These are phyloP conservation scores for Coemansia sp. DNA, from an alignment of 192 early-diverging fungal species.

Conservation along the genomic window DNA sequence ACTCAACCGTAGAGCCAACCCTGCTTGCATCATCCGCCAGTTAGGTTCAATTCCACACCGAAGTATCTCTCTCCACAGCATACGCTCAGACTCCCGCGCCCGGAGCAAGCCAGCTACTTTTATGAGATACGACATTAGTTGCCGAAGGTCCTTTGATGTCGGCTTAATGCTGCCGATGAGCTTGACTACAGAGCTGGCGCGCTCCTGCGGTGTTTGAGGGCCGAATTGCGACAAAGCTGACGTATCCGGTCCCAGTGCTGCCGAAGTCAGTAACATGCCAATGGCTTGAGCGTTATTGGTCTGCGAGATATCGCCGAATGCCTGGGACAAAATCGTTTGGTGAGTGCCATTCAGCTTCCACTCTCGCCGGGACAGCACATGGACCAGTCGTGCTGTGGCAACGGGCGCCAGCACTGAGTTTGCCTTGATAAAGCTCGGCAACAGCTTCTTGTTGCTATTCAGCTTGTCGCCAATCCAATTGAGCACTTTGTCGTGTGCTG, in stretches of 20 bases:
- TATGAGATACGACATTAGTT: slow-evolving; percentile 28
- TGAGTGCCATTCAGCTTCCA: slow-evolving; percentile 24
- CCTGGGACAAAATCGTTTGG: slow-evolving; percentile 20
- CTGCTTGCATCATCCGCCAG: slow-evolving; percentile 14
- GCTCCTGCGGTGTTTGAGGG: slow-evolving; percentile 18
- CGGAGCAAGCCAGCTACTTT: slow-evolving; percentile 20
- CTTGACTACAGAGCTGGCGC: slow-evolving; percentile 12
- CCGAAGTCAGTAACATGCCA: slow-evolving; percentile 22
- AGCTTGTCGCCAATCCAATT: slow-evolving; percentile 18
- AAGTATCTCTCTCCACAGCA: slow-evolving; percentile 40
- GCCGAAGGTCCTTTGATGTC: not conserved
- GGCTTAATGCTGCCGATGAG: slow-evolving; percentile 6
- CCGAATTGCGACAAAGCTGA: slow-evolving; percentile 22
- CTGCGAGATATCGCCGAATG: slow-evolving; percentile 6
- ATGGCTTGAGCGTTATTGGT: slow-evolving; percentile 17
- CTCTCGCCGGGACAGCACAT: slow-evolving; percentile 24
- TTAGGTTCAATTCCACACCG: slow-evolving; percentile 31
- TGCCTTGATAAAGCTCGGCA: slow-evolving; percentile 6
- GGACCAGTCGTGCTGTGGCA: slow-evolving; percentile 18
- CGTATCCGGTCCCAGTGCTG: slow-evolving; percentile 29
- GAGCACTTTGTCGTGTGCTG: slow-evolving; percentile 18
- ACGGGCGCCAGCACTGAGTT: slow-evolving; percentile 15
- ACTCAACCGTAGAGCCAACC: slow-evolving; percentile 20
- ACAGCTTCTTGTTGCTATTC: not conserved
- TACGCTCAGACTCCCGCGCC: slow-evolving; percentile 16